Conservation (phyloP, 139 green algal genomes). For the Eudorina sp. region DNA sequence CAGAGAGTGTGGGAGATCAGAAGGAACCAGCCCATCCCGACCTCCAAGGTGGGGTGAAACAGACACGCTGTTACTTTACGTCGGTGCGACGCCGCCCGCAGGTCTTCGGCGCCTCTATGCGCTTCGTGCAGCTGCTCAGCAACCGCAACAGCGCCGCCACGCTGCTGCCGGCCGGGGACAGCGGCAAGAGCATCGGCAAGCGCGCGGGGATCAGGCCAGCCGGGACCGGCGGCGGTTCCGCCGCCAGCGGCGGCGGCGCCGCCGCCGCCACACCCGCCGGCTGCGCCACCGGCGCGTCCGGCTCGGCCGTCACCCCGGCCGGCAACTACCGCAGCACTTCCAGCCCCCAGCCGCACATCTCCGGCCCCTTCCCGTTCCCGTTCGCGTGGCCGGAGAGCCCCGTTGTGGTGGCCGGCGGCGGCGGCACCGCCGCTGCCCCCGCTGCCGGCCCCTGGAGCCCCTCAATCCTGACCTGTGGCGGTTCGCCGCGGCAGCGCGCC, state of each 20-base stretch:
- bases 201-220: too few species aligned
- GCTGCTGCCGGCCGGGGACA: neutral
- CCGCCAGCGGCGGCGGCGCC: neutral
- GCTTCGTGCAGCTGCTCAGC: neutral
- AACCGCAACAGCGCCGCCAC: constrained; percentile 7
- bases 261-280: neutral
- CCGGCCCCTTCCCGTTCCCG: too few species aligned
- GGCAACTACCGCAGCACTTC: neutral
- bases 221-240: too few species aligned
- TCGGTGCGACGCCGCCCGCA: too few species aligned
- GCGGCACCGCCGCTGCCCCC: neutral
- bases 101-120: neutral
- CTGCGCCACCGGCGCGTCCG: neutral
- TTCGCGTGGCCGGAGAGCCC: too few species aligned
- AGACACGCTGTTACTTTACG: too few species aligned
- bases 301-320: too few species aligned
- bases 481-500: neutral
- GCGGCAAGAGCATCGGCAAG: neutral
- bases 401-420: too few species aligned
- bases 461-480: neutral
- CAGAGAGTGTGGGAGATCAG: too few species aligned
- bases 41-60: too few species aligned
- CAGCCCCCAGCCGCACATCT: neutral
- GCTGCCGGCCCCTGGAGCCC: neutral
- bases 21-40: too few species aligned